A percentile compares a stretch with the other conserved stretches of the same genome.
These are phyloP conservation scores for Guadua angustifolia DNA, from an alignment of 176 grass and related monocot species.

Conservation along the genomic window DNA sequence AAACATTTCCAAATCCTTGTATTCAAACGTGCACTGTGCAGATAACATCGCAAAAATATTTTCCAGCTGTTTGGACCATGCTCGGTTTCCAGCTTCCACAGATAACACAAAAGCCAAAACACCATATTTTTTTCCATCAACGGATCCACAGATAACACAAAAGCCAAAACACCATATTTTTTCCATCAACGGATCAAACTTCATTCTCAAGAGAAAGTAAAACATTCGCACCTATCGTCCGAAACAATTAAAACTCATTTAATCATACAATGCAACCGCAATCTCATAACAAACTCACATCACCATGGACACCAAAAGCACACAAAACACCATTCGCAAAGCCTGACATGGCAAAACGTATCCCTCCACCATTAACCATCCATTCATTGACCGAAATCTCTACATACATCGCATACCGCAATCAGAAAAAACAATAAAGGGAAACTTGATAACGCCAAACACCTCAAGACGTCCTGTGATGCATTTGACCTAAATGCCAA, in stretches of 20 bases:
- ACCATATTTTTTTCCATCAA: background rate
- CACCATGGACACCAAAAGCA: background rate
- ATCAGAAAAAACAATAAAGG: background rate
- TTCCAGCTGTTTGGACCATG: background rate
- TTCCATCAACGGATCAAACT: background rate
- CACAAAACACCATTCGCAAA: background rate
- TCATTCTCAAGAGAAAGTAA: background rate
- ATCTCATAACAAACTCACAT: background rate
- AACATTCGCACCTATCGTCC: background rate
- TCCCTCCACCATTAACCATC: background rate
- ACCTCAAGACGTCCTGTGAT: background rate
- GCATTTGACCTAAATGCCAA: conserved; percentile 1
- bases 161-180: too few relatives aligned
- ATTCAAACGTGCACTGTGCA: background rate
- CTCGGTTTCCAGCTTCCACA: background rate
- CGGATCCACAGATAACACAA: too few relatives aligned
- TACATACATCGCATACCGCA: background rate
- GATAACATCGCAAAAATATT: background rate
- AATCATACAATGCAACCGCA: background rate
- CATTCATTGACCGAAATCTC: conserved; percentile 11
- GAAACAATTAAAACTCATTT: conserved; percentile 1
- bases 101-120: background rate
- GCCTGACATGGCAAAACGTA: background rate
- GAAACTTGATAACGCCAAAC: background rate
- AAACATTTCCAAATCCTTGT: conserved; percentile 8